Evolutionary conservation across 2,329 filamentous ascomycete species (phyloP).

Genomic region (Xylaria sp.): DNA sequence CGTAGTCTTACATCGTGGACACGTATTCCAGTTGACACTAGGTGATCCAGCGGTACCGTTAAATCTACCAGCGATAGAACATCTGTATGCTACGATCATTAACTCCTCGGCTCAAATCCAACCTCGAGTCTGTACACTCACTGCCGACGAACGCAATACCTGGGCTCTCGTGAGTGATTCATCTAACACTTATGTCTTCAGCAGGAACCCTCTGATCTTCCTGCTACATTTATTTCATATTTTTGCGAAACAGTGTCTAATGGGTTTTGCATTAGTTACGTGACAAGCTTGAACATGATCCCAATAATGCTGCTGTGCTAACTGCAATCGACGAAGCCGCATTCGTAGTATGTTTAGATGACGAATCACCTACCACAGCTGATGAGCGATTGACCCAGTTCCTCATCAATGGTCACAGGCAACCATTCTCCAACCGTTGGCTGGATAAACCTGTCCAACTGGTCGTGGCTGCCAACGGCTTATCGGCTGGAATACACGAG

Average conservation of each 20-base stretch:
- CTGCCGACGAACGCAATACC: slow-evolving; percentile 35
- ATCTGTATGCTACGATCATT: no score
- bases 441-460: slow-evolving; percentile 37
- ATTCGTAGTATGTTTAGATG: slow-evolving; percentile 38
- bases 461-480: slow-evolving; percentile 34
- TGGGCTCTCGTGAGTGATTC: slow-evolving; percentile 35
- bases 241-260: no score
- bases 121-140: slow-evolving; percentile 11
- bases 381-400: slow-evolving; percentile 32
- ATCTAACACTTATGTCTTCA: no score
- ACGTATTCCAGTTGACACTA: no score
- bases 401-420: slow-evolving; percentile 22
- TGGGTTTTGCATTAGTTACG: slow-evolving; percentile 13
- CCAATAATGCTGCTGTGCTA: slow-evolving; percentile 22
- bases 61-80: slow-evolving; percentile 20
- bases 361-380: slow-evolving; percentile 26
- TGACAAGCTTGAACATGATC: slow-evolving; percentile 24
- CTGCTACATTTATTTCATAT: no score
- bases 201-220: no score
- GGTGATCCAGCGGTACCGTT: slow-evolving; percentile 15
- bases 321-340: slow-evolving; percentile 28
- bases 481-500: slow-evolving; percentile 33
- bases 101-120: no score
- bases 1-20: no score
- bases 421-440: slow-evolving; percentile 36